These are phyloP conservation scores for Liriodendron chinense DNA, from an alignment of 164 flowering plant genomes.

Conservation along the genomic window DNA sequence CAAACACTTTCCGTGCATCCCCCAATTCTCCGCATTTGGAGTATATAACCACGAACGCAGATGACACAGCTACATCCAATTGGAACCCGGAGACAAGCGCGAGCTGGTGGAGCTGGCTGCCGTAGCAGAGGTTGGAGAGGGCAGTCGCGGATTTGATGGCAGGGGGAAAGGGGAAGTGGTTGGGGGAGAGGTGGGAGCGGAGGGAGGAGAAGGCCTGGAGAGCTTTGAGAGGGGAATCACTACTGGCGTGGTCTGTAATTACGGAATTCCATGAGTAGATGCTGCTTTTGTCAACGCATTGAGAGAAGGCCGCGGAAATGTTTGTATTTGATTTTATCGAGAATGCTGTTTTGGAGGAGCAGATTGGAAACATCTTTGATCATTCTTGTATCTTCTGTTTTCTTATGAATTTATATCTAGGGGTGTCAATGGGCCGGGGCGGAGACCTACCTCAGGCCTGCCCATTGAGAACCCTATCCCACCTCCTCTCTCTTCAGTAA, in stretches of 20 bases:
- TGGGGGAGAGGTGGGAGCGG: conserved; percentile 59
- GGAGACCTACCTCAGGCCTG: too few relatives aligned
- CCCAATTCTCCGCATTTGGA: conserved; percentile 55
- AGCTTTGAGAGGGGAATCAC: conserved; percentile 64
- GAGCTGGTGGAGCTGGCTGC: conserved; percentile 71
- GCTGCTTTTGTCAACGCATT: conserved; percentile 52
- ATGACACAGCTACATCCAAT: conserved; percentile 63
- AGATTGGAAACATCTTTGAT: too few relatives aligned
- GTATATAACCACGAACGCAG: conserved; percentile 83
- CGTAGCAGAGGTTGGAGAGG: conserved; percentile 46
- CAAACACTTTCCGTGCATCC: conserved; percentile 68
- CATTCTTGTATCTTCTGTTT: too few relatives aligned
- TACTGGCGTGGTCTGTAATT: conserved; percentile 73
- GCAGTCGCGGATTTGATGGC: conserved; percentile 76
- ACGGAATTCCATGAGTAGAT: conserved; percentile 77
- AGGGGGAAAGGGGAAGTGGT: conserved; percentile 70
- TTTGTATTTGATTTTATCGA: conserved; percentile 26
- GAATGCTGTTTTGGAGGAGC: too few relatives aligned
- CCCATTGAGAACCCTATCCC: too few relatives aligned
- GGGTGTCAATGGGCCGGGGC: too few relatives aligned
- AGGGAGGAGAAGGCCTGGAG: conserved; percentile 68
- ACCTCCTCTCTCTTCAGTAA: too few relatives aligned
- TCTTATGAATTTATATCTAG: too few relatives aligned
- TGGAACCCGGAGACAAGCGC: conserved; percentile 62
- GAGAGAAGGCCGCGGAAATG: conserved; percentile 49